Evolutionary conservation across 1,139 yeast species (phyloP).

Genomic region (Entelexis sorbosivorans): DNA sequence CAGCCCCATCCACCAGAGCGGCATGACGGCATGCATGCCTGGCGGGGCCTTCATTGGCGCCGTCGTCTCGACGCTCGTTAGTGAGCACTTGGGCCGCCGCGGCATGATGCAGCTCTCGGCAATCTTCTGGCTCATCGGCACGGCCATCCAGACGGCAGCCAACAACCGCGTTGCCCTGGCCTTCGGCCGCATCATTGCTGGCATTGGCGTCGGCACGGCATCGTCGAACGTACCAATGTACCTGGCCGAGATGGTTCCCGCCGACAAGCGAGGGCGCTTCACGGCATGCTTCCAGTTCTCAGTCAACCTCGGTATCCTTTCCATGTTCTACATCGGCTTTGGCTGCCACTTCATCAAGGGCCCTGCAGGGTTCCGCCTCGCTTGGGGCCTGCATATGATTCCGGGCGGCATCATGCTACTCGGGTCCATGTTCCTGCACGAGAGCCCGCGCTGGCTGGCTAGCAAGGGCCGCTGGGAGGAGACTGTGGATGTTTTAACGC

Average conservation of each 20-base stretch:
- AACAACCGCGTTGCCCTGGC: slow-evolving; percentile 61
- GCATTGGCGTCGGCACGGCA: slow-evolving; percentile 60
- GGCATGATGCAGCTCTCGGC: slow-evolving; percentile 66
- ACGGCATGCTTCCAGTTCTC: slow-evolving; percentile 43
- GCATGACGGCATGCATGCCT: slow-evolving; percentile 87
- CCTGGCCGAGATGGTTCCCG: slow-evolving; percentile 60
- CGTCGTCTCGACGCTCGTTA: slow-evolving; percentile 34
- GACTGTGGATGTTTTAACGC: slow-evolving; percentile 37
- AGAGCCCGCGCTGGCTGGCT: slow-evolving; percentile 65
- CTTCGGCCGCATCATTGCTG: slow-evolving; percentile 54
- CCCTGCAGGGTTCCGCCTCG: slow-evolving; percentile 38
- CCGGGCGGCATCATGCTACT: slow-evolving; percentile 42
- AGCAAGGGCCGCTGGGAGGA: slow-evolving; percentile 52
- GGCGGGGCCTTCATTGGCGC: slow-evolving; percentile 63
- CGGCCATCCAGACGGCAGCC: slow-evolving; percentile 70
- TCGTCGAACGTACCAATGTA: slow-evolving; percentile 68
- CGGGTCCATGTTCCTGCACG: slow-evolving; percentile 46
- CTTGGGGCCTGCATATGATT: slow-evolving; percentile 48
- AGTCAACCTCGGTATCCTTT: slow-evolving; percentile 42
- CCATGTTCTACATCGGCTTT: slow-evolving; percentile 37
- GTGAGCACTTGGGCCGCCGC: slow-evolving; percentile 70
- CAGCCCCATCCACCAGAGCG: slow-evolving; percentile 50
- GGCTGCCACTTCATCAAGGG: slow-evolving; percentile 31
- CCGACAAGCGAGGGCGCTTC: slow-evolving; percentile 47
- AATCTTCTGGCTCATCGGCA: slow-evolving; percentile 66